A percentile compares a stretch with the other conserved stretches of the same genome.
These are phyloP conservation scores for Nigrospora osmanthi DNA, from an alignment of 2,329 filamentous ascomycete species.

Conservation along the genomic window DNA sequence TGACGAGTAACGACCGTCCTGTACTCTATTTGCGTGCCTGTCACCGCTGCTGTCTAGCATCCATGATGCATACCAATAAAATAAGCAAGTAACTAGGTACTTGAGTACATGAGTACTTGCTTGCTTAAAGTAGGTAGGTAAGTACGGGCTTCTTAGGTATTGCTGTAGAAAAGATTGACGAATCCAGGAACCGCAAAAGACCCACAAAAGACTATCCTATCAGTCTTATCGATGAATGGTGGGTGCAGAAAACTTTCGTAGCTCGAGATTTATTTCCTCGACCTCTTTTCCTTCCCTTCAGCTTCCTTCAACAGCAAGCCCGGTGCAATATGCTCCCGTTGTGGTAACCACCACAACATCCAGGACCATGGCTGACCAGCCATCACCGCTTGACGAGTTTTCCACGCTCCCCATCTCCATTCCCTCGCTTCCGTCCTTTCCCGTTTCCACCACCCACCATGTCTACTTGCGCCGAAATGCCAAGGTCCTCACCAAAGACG, in stretches of 20 bases:
- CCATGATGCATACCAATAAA: too few relatives aligned
- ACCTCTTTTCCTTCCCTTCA: neutral
- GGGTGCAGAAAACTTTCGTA: neutral
- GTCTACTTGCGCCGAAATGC: slow-evolving; percentile 80
- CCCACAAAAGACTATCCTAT: too few relatives aligned
- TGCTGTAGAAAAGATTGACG: too few relatives aligned
- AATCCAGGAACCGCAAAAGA: too few relatives aligned
- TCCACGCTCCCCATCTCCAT: slow-evolving; percentile 61
- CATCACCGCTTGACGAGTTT: slow-evolving; percentile 52
- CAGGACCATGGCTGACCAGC: slow-evolving; percentile 22
- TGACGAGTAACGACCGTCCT: too few relatives aligned
- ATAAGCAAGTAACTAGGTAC: too few relatives aligned
- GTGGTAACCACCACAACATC: neutral
- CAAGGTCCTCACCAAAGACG: slow-evolving; percentile 64
- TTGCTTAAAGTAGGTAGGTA: too few relatives aligned
- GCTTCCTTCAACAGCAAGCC: neutral
- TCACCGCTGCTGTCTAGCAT: too few relatives aligned
- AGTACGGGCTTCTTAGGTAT: too few relatives aligned
- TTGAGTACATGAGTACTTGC: too few relatives aligned
- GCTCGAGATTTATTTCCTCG: neutral
- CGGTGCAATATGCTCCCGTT: slow-evolving; percentile 1
- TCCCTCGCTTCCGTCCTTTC: slow-evolving; percentile 54
- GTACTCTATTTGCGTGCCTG: too few relatives aligned
- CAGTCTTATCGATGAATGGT: too few relatives aligned
- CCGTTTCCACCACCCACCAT: slow-evolving; percentile 63